Evolutionary conservation across 2,329 filamentous ascomycete genomes (phyloP).

Genomic region (Fusarium mangiferae): DNA sequence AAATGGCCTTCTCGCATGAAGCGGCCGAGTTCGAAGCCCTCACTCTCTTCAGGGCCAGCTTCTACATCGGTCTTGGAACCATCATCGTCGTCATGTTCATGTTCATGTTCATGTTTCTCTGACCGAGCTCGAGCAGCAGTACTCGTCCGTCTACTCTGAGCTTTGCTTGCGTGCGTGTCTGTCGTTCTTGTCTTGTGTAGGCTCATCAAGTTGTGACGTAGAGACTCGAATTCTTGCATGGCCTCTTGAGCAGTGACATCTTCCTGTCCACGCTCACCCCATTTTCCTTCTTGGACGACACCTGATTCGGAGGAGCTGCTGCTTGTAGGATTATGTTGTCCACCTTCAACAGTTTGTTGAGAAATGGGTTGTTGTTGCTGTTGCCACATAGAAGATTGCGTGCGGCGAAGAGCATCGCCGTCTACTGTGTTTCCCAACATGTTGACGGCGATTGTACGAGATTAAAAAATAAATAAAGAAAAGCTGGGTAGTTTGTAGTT

Average conservation of each 20-base stretch:
- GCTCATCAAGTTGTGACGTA: constrained; percentile 49
- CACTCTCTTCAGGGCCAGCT: constrained; percentile 14
- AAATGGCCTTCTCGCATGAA: constrained; percentile 37
- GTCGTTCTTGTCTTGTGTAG: constrained; percentile 49
- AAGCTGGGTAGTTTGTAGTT: not conserved
- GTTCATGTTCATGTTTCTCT: constrained; percentile 34
- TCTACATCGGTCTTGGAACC: constrained; percentile 49
- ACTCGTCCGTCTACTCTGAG: constrained; percentile 15
- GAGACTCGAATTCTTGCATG: constrained; percentile 49
- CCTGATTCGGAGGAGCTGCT: constrained; percentile 37
- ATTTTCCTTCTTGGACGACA: constrained; percentile 36
- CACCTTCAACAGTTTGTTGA: constrained; percentile 37
- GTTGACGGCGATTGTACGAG: not conserved
- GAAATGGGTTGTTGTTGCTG: constrained; percentile 27
- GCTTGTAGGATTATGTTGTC: constrained; percentile 1
- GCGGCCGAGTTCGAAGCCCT: constrained; percentile 28
- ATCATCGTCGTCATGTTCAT: constrained; percentile 42
- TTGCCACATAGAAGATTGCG: constrained; percentile 42
- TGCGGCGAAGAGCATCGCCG: constrained; percentile 47
- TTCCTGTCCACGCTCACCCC: constrained; percentile 52
- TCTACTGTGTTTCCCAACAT: constrained; percentile 50
- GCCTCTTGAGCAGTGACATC: constrained; percentile 49
- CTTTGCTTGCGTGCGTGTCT: constrained; percentile 47
- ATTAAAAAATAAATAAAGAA: not conserved
- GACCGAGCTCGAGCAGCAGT: constrained; percentile 20